These are phyloP conservation scores for Populus hybrid DNA, from an alignment of 441 rosid species.

Conservation along the genomic window DNA sequence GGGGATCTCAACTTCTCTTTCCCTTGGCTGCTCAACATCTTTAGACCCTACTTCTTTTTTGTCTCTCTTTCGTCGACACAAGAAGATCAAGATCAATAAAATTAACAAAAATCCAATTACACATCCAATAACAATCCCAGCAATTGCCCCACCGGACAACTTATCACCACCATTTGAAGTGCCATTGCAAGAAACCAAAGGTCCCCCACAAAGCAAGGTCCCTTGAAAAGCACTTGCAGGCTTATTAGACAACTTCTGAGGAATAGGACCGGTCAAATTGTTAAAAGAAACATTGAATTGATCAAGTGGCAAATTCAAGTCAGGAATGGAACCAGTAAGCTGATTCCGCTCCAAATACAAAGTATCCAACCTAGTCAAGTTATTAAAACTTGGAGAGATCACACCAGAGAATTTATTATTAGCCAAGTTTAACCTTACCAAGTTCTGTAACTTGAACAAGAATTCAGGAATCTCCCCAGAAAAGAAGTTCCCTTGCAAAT, in stretches of 20 bases:
- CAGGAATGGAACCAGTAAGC: constrained; percentile 63
- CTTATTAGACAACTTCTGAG: constrained; percentile 37
- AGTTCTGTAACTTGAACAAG: constrained; percentile 51
- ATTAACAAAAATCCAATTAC: constrained; percentile 52
- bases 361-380: constrained; percentile 67
- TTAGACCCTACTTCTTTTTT: constrained; percentile 36
- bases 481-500: constrained; percentile 71
- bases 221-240: constrained; percentile 55
- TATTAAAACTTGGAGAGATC: constrained; percentile 52
- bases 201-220: constrained; percentile 70
- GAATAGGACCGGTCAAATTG: constrained; percentile 69
- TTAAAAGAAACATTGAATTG: constrained; percentile 89
- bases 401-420: constrained; percentile 62
- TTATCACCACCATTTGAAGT: constrained; percentile 22
- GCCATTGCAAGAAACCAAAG: constrained; percentile 37
- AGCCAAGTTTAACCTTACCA: constrained; percentile 61
- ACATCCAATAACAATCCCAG: constrained; percentile 86
- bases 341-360: constrained; percentile 58
- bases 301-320: constrained; percentile 40
- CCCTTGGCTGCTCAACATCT: constrained; percentile 29
- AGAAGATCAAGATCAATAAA: constrained; percentile 51
- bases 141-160: constrained; percentile 84
- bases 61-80: constrained; percentile 48
- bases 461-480: constrained; percentile 72
- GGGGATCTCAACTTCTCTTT: constrained; percentile 36